These are phyloP conservation scores for Microthyrium microscopicum DNA, from an alignment of 2,329 filamentous ascomycete species.

Conservation along the genomic window DNA sequence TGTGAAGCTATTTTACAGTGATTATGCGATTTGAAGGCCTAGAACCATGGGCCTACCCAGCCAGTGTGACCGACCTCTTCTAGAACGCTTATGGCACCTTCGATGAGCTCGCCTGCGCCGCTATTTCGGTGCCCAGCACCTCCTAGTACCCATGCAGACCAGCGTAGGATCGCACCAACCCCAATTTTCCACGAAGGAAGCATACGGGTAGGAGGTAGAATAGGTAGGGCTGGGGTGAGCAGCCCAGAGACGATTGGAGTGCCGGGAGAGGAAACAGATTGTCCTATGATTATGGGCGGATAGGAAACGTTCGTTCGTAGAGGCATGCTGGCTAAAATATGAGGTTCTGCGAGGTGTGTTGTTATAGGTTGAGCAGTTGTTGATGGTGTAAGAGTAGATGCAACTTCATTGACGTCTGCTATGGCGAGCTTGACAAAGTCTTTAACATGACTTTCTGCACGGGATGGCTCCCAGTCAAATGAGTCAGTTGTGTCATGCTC, in stretches of 20 bases:
- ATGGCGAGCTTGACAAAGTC: constrained; percentile 2
- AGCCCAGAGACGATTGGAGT: background rate
- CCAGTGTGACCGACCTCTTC: constrained; percentile 3
- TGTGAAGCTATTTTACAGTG: too few species aligned
- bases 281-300: too few species aligned
- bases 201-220: background rate
- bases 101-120: constrained; percentile 5
- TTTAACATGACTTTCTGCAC: constrained; percentile 1
- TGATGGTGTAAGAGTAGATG: too few species aligned
- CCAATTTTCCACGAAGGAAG: constrained; percentile 3
- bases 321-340: too few species aligned
- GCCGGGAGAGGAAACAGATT: background rate
- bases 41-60: constrained; percentile 5
- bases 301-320: background rate
- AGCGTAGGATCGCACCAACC: constrained; percentile 3
- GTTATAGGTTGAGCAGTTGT: too few species aligned
- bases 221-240: background rate
- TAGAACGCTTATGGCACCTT: constrained; percentile 5
- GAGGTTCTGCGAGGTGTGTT: too few species aligned
- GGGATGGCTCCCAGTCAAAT: constrained; percentile 1
- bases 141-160: constrained; percentile 6
- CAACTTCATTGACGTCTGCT: constrained; percentile 1
- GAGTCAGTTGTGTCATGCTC: background rate
- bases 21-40: too few species aligned
- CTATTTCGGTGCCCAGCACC: constrained; percentile 1